Conservation (phyloP, 75 land plant genomes). For the Larix kaempferi region DNA sequence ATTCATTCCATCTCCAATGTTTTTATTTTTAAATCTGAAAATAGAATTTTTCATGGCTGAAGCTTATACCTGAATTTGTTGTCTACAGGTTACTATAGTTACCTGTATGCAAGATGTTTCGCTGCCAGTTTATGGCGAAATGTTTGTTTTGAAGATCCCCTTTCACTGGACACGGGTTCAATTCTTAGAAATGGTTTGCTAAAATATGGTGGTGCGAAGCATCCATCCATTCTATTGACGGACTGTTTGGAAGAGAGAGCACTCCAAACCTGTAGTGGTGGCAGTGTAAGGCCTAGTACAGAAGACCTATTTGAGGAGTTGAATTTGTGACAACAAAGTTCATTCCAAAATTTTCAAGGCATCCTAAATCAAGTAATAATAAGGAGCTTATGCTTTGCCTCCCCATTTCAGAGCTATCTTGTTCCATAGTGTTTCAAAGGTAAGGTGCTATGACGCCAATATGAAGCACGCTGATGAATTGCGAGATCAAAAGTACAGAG, state of each 20-base stretch:
- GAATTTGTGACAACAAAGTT: slow-evolving; percentile 21
- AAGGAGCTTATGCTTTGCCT: too few species aligned
- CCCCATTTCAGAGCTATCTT: too few species aligned
- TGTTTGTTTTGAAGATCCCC: slow-evolving; percentile 71
- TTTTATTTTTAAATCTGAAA: not conserved
- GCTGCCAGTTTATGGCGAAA: slow-evolving; percentile 88
- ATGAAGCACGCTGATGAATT: too few species aligned
- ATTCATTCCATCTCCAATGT: not conserved
- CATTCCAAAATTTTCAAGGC: too few species aligned
- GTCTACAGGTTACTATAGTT: slow-evolving; percentile 83
- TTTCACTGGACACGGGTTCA: slow-evolving; percentile 61
- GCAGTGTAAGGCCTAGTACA: slow-evolving; percentile 55
- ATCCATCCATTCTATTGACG: slow-evolving; percentile 46
- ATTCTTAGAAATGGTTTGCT: slow-evolving; percentile 62
- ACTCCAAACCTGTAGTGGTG: slow-evolving; percentile 31
- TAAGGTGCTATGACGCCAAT: too few species aligned
- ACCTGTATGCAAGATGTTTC: slow-evolving; percentile 91
- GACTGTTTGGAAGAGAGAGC: slow-evolving; percentile 51
- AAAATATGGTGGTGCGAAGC: slow-evolving; percentile 90
- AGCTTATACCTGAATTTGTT: not conserved
- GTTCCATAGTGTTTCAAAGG: too few species aligned
- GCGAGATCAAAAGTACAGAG: too few species aligned
- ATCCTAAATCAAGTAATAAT: too few species aligned
- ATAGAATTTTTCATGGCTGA: not conserved
- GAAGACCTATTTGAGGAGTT: slow-evolving; percentile 46